phyloP scores from a whole-genome alignment of 1,139 yeast genomes.

The Kodamaea fungicola region DNA sequence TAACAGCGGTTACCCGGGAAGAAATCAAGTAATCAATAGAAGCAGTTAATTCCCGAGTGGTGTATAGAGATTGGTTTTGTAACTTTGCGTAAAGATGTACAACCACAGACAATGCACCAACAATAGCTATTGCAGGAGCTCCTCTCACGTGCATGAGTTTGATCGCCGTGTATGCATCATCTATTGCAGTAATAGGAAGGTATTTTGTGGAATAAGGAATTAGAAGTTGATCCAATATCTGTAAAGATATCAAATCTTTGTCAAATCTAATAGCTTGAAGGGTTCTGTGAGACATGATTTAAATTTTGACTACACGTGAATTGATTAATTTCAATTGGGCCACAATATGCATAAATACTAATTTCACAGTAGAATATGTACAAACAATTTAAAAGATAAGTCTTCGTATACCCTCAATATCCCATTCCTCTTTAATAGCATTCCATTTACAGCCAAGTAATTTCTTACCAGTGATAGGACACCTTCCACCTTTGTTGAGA shows the following conservation, averaged over 20 bases:
- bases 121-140: conserved; percentile 97
- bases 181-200: conserved; percentile 53
- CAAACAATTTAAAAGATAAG: conserved; percentile 59
- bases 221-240: conserved; percentile 74
- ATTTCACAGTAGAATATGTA: no score
- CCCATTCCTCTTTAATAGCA: conserved; percentile 58
- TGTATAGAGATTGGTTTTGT: conserved; percentile 9
- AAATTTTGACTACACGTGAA: no score
- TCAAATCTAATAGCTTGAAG: conserved; percentile 73
- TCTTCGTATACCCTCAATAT: conserved; percentile 70
- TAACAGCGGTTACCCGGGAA: conserved; percentile 95
- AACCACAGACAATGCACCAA: conserved; percentile 82
- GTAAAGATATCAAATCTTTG: conserved; percentile 40
- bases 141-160: conserved; percentile 93
- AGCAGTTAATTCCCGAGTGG: conserved; percentile 29
- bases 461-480: conserved; percentile 79
- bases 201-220: conserved; percentile 79
- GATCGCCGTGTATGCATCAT: conserved; percentile 79
- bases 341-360: no score
- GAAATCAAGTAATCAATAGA: conserved; percentile 64
- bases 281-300: conserved; percentile 16
- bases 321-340: no score
- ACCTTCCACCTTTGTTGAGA: conserved; percentile 59
- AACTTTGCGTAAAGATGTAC: conserved; percentile 43
- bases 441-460: conserved; percentile 73